Base-by-base conservation (phyloP, 2,329 filamentous ascomycete genomes). In the Fusarium tricinctum region DNA sequence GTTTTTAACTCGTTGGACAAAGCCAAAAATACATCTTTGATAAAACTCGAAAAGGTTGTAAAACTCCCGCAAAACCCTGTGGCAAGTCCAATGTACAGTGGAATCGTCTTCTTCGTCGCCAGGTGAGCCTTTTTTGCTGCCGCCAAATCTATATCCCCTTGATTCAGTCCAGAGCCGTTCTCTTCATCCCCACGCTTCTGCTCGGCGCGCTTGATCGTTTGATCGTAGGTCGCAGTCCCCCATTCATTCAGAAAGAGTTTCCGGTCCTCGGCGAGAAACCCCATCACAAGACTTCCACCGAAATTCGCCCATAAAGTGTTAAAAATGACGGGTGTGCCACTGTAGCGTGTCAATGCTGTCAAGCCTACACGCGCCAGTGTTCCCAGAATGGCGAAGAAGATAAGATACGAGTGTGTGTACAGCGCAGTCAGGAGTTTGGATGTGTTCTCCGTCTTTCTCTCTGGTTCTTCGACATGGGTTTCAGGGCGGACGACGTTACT, bases 61-160 rank as follows among this genome's bases (percentile, higher is more conserved):
- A 96, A 92, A 69, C 92, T 94, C 65, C 95, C 93, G 74, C 93
- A 97, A 78, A 96, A 96, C 13, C 92, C 95, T 0, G 92, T 97
- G 0, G 92, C 88, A 8, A 97, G 86, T 50, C 92, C 94, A 60
- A 97, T 91, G 75, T 97, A 97, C 1, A 97, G 83, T 0, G 95
- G 94, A 28, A 97, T 91, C 0, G 92, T 92, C 81, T 97, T 97
- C 77, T 97, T 97, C 28, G 84, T 80, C 7, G 88, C 83, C 38
- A 85, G 77, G 74, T 92, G 88, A 2, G 83, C 84, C 74, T 90
- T 86, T 71, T 84, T 86, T 6, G 82, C 83, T 4, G 82, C 80
- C 8, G 77, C 76, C 6, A 84, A 69, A 56, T 85, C 79, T 17
- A 80, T 38, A 1, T 39, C 66, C 53, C 58, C 33, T 19, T 54